phyloP scores from a whole-genome alignment of 2,329 filamentous ascomycete genomes.

The Colletotrichum incanum region DNA sequence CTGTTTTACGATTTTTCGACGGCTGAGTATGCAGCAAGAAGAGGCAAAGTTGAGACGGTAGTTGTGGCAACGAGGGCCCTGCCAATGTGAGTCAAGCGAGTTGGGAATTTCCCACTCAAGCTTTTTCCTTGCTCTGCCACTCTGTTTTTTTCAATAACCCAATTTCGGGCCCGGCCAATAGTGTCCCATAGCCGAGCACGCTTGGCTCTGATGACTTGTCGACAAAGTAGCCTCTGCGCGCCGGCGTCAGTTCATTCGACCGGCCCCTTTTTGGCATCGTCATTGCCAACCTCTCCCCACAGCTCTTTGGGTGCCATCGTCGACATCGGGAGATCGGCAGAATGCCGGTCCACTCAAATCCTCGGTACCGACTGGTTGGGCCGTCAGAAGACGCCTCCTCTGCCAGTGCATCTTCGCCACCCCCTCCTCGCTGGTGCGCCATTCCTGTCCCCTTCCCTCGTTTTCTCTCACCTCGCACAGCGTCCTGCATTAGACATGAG shows the following conservation, averaged over 20 bases:
- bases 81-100: not conserved
- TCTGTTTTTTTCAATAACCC: no score
- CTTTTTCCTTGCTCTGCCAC: not conserved
- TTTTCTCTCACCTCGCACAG: not conserved
- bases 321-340: slow-evolving; percentile 38
- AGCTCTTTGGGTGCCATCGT: not conserved
- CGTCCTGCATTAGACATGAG: not conserved
- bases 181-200: slow-evolving; percentile 29
- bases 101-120: not conserved
- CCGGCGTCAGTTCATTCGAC: slow-evolving; percentile 13
- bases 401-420: slow-evolving; percentile 10
- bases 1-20: not conserved
- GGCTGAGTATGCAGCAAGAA: not conserved
- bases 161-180: slow-evolving; percentile 34
- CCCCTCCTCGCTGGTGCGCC: not conserved
- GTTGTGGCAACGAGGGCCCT: slow-evolving; percentile 26
- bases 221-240: not conserved
- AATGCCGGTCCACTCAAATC: slow-evolving; percentile 14
- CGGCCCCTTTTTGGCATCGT: slow-evolving; percentile 5
- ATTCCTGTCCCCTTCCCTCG: not conserved
- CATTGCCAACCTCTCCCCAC: not conserved
- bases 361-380: slow-evolving; percentile 39
- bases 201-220: slow-evolving; percentile 3
- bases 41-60: slow-evolving; percentile 25
- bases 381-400: slow-evolving; percentile 29